These are phyloP conservation scores for Pythium dissimile DNA, from an alignment of 352 stramenopile genomes.

Conservation along the genomic window DNA sequence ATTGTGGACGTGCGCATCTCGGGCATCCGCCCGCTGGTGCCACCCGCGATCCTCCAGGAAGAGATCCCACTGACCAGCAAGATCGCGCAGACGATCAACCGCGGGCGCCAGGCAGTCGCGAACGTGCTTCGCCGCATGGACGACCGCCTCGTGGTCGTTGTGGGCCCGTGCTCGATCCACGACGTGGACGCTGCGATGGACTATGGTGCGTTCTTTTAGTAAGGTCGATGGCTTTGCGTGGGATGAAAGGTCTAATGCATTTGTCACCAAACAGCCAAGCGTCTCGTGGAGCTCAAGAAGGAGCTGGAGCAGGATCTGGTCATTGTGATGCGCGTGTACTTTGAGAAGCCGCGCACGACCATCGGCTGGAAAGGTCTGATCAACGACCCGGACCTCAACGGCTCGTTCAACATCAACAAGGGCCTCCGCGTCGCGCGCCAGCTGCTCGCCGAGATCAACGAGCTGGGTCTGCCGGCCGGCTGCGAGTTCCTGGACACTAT, in stretches of 20 bases:
- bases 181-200: conserved; percentile 84
- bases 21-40: conserved; percentile 81
- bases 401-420: conserved; percentile 92
- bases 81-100: conserved; percentile 81
- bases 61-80: conserved; percentile 79
- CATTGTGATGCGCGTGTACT: conserved; percentile 91
- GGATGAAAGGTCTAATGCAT: neutral
- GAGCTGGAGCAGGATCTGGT: conserved; percentile 80
- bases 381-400: conserved; percentile 88
- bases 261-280: conserved; percentile 31
- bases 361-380: conserved; percentile 90
- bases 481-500: conserved; percentile 91
- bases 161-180: conserved; percentile 89
- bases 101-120: conserved; percentile 60
- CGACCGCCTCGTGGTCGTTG: conserved; percentile 79
- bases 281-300: conserved; percentile 64
- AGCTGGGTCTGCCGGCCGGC: conserved; percentile 76
- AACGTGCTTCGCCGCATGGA: conserved; percentile 81
- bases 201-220: conserved; percentile 52
- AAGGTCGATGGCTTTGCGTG: neutral
- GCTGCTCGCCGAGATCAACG: conserved; percentile 83
- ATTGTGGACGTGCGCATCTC: conserved; percentile 88
- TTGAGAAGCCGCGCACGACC: conserved; percentile 89
- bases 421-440: conserved; percentile 78
- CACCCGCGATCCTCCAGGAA: conserved; percentile 79